Conservation (phyloP, 371 early-diverging fungal genomes). For the Lichtheimia hyalospora region DNA sequence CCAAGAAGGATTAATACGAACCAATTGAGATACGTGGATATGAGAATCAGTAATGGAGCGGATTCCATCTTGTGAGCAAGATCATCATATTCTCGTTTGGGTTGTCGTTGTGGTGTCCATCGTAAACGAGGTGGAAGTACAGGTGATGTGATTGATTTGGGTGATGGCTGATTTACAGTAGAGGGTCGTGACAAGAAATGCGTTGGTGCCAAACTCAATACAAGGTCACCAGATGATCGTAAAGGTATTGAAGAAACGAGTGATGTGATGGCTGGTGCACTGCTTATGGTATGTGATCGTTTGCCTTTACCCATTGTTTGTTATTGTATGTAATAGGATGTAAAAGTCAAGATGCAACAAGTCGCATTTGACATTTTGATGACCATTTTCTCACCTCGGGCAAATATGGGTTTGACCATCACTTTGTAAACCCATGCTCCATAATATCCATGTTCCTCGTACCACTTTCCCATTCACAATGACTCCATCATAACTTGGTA, state of each 20-base stretch:
- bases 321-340: too few species aligned
- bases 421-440: too few species aligned
- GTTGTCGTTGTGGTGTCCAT: constrained; percentile 6
- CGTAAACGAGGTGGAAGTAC: not conserved
- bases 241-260: not conserved
- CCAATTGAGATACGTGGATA: constrained; percentile 94
- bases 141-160: not conserved
- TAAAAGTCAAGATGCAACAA: too few species aligned
- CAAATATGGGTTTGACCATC: too few species aligned
- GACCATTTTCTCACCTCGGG: too few species aligned
- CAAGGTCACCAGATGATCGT: constrained; percentile 3
- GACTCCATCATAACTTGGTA: too few species aligned
- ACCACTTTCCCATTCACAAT: too few species aligned
- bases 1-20: constrained; percentile 92
- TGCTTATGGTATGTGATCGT: constrained; percentile 28
- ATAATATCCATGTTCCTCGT: too few species aligned
- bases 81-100: constrained; percentile 6
- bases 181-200: constrained; percentile 1
- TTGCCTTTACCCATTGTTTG: constrained; percentile 31
- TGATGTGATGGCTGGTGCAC: constrained; percentile 9
- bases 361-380: too few species aligned
- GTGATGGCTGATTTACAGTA: not conserved
- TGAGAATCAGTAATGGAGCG: constrained; percentile 70
- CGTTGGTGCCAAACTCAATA: constrained; percentile 5
- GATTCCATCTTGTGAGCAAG: constrained; percentile 49